Conservation (phyloP, 2,329 filamentous ascomycete species). For the Magnaporthiopsis rhizophila region DNA sequence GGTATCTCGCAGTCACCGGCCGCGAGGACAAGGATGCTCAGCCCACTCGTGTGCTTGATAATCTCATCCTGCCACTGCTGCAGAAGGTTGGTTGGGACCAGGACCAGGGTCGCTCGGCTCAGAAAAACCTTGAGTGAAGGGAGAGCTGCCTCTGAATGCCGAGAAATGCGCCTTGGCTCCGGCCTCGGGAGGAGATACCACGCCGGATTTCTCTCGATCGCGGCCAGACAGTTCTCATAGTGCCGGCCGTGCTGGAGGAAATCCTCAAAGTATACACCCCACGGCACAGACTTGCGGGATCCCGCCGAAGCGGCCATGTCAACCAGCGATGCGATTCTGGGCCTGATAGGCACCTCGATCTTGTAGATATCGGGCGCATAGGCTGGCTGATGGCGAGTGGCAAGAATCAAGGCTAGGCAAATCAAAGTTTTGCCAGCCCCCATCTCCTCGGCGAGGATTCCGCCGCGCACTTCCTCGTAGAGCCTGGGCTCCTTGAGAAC, state of each 20-base stretch:
- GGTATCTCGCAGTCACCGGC: conserved; percentile 46
- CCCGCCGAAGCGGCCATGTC: conserved; percentile 63
- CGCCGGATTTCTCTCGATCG: conserved; percentile 49
- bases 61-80: conserved; percentile 82
- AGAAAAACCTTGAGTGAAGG: conserved; percentile 48
- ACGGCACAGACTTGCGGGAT: conserved; percentile 61
- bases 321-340: conserved; percentile 49
- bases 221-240: conserved; percentile 44
- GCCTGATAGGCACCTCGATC: conserved; percentile 29
- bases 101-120: conserved; percentile 63
- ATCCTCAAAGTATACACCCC: conserved; percentile 55
- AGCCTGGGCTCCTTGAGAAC: conserved; percentile 58
- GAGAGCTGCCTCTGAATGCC: conserved; percentile 23
- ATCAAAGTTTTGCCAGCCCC: conserved; percentile 83
- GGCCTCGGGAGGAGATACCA: conserved; percentile 48
- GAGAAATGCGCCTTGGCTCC: conserved; percentile 27
- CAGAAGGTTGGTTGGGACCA: conserved; percentile 77
- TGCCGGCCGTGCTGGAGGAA: conserved; percentile 38
- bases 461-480: conserved; percentile 69
- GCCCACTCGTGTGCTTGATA: conserved; percentile 59
- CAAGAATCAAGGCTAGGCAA: conserved; percentile 41
- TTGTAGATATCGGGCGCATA: conserved; percentile 53
- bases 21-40: conserved; percentile 59
- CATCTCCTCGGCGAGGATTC: conserved; percentile 76
- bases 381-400: conserved; percentile 63